Evolutionary conservation across 805 yeast genomes (phyloP).

Genomic region (Schizosaccharomyces japonicus): DNA sequence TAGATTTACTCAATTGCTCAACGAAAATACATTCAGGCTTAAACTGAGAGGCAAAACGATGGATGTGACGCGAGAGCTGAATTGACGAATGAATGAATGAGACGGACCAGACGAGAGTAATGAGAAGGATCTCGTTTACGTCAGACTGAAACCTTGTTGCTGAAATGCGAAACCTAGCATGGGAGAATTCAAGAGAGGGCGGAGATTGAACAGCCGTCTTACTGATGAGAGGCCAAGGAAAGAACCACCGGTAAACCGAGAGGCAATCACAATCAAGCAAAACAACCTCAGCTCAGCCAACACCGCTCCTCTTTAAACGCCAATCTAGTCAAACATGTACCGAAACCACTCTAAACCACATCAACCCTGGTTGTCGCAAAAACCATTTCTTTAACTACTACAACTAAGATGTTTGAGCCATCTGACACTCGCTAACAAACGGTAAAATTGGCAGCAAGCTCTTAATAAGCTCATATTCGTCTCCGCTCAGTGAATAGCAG

Average conservation of each 20-base stretch:
- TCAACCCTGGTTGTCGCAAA: not conserved
- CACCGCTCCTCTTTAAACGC: not conserved
- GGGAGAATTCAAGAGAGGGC: not conserved
- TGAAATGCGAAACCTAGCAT: not conserved
- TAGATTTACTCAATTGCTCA: not conserved
- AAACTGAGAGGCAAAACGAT: not conserved
- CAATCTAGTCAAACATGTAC: not conserved
- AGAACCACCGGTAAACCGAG: not conserved
- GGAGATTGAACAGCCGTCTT: not conserved
- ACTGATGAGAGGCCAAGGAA: not conserved
- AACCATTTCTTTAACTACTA: not conserved
- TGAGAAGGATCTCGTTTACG: too few relatives aligned
- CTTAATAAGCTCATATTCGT: not conserved
- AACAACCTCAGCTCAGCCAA: too few relatives aligned
- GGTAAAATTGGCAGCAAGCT: not conserved
- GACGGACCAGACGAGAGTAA: too few relatives aligned
- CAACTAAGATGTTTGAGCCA: not conserved
- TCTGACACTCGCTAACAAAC: slow-evolving; percentile 3
- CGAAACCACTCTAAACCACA: not conserved
- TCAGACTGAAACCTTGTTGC: not conserved
- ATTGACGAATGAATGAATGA: not conserved
- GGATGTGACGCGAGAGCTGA: not conserved
- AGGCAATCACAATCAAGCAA: too few relatives aligned
- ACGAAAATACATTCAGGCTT: slow-evolving; percentile 1
- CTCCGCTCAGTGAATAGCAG: slow-evolving; percentile 3